phyloP scores from a whole-genome alignment of 371 early-diverging fungal species.

The Massospora cicadina region DNA sequence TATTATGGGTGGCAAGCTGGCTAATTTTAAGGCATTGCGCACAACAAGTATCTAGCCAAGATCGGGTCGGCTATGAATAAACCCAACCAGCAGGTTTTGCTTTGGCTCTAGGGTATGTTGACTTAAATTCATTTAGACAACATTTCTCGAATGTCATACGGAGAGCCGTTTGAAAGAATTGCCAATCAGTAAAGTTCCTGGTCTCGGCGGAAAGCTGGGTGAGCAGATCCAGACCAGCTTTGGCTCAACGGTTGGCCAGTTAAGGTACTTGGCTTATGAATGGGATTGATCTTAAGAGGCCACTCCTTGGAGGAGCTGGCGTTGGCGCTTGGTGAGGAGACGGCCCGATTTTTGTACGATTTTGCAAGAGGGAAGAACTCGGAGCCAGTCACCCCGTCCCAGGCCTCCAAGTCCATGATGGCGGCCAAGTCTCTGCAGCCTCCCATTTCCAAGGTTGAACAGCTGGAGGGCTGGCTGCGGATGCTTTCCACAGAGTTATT shows the following conservation, averaged over 20 bases:
- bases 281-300: neutral
- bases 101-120: too few species aligned
- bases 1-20: neutral
- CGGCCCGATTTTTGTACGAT: neutral
- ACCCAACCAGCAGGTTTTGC: slow-evolving; percentile 4
- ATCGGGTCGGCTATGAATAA: slow-evolving; percentile 1
- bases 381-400: neutral
- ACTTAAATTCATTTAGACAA: neutral
- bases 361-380: neutral
- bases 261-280: neutral
- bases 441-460: neutral
- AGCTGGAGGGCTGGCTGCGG: neutral
- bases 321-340: neutral
- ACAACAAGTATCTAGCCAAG: slow-evolving; percentile 5
- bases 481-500: neutral
- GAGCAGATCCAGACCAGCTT: neutral
- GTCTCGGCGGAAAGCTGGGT: neutral
- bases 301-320: neutral
- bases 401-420: neutral
- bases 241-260: neutral
- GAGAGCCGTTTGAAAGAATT: neutral
- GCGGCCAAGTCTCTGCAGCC: neutral
- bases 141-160: neutral
- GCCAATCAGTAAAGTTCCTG: neutral
- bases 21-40: neutral